A percentile compares a stretch with the other conserved stretches of the same genome.
Conservation (phyloP, 2,329 filamentous ascomycete species). For the Dissoconium aciculare region DNA sequence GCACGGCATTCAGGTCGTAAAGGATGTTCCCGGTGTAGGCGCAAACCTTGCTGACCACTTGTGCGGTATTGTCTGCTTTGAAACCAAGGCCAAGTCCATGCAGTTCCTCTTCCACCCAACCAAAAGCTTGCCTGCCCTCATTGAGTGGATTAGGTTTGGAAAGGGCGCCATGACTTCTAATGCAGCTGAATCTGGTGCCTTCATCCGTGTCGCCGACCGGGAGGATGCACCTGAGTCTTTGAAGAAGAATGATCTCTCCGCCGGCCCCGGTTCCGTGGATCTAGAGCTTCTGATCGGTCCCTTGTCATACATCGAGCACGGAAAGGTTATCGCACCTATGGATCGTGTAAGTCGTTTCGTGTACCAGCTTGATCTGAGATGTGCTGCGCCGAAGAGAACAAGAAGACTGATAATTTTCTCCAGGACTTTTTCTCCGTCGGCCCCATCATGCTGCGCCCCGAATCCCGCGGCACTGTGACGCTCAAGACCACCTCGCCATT, state of each 20-base stretch:
- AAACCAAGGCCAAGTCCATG: conserved; percentile 4
- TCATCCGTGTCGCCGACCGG: conserved; percentile 7
- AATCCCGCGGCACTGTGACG: conserved; percentile 30
- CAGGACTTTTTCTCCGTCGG: conserved; percentile 7
- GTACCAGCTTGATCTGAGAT: too few relatives aligned
- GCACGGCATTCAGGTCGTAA: conserved; percentile 42
- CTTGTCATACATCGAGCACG: conserved; percentile 9
- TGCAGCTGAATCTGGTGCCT: conserved; percentile 7
- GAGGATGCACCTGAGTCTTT: conserved; percentile 7
- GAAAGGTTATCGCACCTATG: conserved; percentile 4
- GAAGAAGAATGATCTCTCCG: conserved; percentile 6
- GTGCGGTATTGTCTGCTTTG: conserved; percentile 16
- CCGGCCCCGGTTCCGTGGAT: conserved; percentile 6
- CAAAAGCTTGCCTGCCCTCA: conserved; percentile 8
- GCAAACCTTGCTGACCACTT: conserved; percentile 46
- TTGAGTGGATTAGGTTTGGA: conserved; percentile 10
- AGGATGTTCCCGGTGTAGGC: conserved; percentile 44
- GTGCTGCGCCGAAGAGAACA: too few relatives aligned
- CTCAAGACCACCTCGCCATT: conserved; percentile 27
- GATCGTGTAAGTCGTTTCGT: neutral
- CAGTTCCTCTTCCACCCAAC: conserved; percentile 7
- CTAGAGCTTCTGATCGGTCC: conserved; percentile 9
- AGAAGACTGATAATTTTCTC: neutral
- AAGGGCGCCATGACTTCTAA: conserved; percentile 11
- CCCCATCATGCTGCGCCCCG: conserved; percentile 13